A percentile compares a stretch with the other conserved stretches of the same genome.
Conservation (phyloP, 1,284 basidiomycete genomes). For the Omphalotus olearius region DNA sequence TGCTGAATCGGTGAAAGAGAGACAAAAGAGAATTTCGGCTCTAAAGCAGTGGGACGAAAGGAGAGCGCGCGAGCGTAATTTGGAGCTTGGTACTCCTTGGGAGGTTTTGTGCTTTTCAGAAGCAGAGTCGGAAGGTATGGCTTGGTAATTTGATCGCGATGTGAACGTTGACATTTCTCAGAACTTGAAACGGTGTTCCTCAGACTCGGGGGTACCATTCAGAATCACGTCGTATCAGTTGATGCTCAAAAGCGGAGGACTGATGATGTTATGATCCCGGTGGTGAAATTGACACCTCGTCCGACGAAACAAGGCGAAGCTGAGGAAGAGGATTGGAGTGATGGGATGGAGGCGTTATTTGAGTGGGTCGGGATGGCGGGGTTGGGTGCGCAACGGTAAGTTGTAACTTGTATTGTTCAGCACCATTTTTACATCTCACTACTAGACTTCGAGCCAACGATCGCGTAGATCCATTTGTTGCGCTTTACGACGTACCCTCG, state of each 20-base stretch:
- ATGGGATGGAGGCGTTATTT: constrained; percentile 41
- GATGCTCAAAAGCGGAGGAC: constrained; percentile 15
- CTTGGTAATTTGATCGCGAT: background rate
- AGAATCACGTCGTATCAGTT: constrained; percentile 1
- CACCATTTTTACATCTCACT: background rate
- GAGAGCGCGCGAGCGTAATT: constrained; percentile 20
- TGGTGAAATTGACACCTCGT: constrained; percentile 28
- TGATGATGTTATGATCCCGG: constrained; percentile 25
- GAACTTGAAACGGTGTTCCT: constrained; percentile 2
- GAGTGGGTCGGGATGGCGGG: constrained; percentile 70
- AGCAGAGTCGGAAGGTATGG: constrained; percentile 18
- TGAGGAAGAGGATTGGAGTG: constrained; percentile 37
- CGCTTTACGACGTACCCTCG: constrained; percentile 41
- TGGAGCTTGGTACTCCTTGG: constrained; percentile 31
- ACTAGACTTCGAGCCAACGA: constrained; percentile 38
- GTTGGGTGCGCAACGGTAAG: constrained; percentile 39
- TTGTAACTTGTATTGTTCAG: background rate
- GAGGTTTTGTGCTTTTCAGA: constrained; percentile 33
- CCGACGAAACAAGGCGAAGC: constrained; percentile 16
- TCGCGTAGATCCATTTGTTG: constrained; percentile 41
- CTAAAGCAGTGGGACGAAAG: constrained; percentile 37
- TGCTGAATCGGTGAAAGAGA: constrained; percentile 26
- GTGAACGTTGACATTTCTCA: constrained; percentile 15
- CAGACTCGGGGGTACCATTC: background rate
- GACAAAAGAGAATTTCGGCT: constrained; percentile 30